Evolutionary conservation across 257 asterid species (phyloP), one percentile per base, ranked within the genome.

Genomic region (Primulina tabacum): DNA sequence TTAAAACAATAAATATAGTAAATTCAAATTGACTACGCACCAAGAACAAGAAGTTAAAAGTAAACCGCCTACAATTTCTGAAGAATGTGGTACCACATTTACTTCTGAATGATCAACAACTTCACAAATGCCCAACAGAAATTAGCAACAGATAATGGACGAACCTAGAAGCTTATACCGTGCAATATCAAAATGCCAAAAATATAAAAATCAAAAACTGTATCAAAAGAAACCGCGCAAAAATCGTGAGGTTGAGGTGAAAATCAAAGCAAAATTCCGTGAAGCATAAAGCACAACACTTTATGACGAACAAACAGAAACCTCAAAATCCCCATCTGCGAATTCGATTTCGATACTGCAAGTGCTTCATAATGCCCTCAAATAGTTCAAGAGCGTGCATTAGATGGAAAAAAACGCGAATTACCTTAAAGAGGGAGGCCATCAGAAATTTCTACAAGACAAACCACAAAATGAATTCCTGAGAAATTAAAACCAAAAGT

Each of bases 381-480:
- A 50, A 50, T 50, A 50, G 21, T 50, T 50, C 1, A 50, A 17
- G 57, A 16, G 57, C 16, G 8, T 50, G 3, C 20, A 2, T 50
- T 14, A 50, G 21, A 50, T 50, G 57, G 18, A 2, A 14, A 17
- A 17, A 50, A 65, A 53, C 50, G 55, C 20, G 71, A 62, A 62
- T 64, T 78, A 83, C 90, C 90, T 83, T 85, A 60, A 82, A 85
- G 52, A 85, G 88, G 40, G 88, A 82, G 9, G 90, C 90, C 90
- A 85, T 85, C 75, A 3, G 73, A 38, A 72, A 71, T 62, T 71
- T 72, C 80, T 76, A 66, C 73, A 60, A 33, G 63, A 62, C 26
- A 58, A 40, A 70, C 12, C 17, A 24, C 53, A 65, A 17, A 71
- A 35, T 37, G 65, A 65, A 67, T 53, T 75, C n/a, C 33, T 12